These are phyloP conservation scores for Madurella mycetomatis DNA, from an alignment of 2,329 filamentous ascomycete genomes.

Conservation along the genomic window DNA sequence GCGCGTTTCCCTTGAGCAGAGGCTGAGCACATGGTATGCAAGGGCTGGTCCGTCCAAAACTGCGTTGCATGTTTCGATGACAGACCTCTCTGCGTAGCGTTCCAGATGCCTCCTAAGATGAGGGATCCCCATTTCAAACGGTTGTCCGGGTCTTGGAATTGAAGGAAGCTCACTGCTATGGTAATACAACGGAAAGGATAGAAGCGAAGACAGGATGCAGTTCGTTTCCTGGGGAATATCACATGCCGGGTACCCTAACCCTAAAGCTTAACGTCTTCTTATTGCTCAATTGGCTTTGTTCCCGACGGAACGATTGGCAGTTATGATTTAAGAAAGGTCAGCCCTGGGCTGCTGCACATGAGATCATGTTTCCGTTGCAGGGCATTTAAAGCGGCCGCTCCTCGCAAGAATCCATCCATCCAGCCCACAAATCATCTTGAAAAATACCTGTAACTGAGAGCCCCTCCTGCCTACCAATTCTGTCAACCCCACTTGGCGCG, in stretches of 20 bases:
- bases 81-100: slow-evolving; percentile 43
- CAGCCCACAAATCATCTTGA: neutral
- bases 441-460: neutral
- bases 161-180: neutral
- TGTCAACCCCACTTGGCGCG: neutral
- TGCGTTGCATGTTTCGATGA: slow-evolving; percentile 40
- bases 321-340: no score
- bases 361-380: no score
- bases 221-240: no score
- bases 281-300: no score
- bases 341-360: no score
- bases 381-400: no score
- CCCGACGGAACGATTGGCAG: no score
- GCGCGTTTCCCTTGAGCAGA: slow-evolving; percentile 38
- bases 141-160: neutral
- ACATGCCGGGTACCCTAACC: no score
- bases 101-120: slow-evolving; percentile 50
- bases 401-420: slow-evolving; percentile 3
- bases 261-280: no score
- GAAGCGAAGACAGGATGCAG: no score
- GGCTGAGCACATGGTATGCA: slow-evolving; percentile 66
- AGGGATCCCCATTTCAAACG: slow-evolving; percentile 53
- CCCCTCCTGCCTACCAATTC: neutral
- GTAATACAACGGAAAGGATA: no score
- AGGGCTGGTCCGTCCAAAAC: slow-evolving; percentile 76